These are phyloP conservation scores for Cicer chorassanicum DNA, from an alignment of 306 rosid species.

Conservation along the genomic window DNA sequence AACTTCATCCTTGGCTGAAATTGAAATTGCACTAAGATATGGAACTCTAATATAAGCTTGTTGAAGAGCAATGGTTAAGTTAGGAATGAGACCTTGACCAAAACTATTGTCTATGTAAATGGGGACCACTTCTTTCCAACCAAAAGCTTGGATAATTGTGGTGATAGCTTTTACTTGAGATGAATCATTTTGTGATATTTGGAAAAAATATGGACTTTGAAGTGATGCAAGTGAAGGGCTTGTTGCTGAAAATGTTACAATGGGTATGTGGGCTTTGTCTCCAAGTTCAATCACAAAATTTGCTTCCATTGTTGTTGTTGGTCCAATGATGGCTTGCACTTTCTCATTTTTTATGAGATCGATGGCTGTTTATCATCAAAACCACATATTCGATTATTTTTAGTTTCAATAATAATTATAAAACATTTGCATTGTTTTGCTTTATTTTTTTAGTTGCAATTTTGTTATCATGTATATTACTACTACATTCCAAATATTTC, in stretches of 20 bases:
- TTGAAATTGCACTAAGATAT: slow-evolving; percentile 48
- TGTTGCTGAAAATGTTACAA: slow-evolving; percentile 62
- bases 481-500: no score
- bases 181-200: slow-evolving; percentile 50
- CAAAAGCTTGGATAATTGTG: slow-evolving; percentile 48
- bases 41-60: slow-evolving; percentile 42
- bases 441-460: no score
- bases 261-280: slow-evolving; percentile 56
- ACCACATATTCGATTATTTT: neutral
- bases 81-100: slow-evolving; percentile 57
- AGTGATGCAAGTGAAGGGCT: slow-evolving; percentile 56
- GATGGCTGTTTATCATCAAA: slow-evolving; percentile 42
- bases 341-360: slow-evolving; percentile 57
- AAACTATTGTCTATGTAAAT: slow-evolving; percentile 53
- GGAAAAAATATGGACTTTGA: slow-evolving; percentile 56
- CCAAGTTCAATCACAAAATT: slow-evolving; percentile 59
- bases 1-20: slow-evolving; percentile 44
- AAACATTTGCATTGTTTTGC: no score
- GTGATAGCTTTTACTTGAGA: slow-evolving; percentile 55
- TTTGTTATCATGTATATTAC: no score
- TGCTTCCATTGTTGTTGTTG: slow-evolving; percentile 56
- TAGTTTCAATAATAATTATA: no score
- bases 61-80: slow-evolving; percentile 53
- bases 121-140: slow-evolving; percentile 61
- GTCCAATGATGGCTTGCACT: slow-evolving; percentile 65